Percentiles rank a stretch among this genome's conserved stretches.
phyloP scores from a whole-genome alignment of 2,329 filamentous ascomycete species.

The Trichoderma arundinaceum region DNA sequence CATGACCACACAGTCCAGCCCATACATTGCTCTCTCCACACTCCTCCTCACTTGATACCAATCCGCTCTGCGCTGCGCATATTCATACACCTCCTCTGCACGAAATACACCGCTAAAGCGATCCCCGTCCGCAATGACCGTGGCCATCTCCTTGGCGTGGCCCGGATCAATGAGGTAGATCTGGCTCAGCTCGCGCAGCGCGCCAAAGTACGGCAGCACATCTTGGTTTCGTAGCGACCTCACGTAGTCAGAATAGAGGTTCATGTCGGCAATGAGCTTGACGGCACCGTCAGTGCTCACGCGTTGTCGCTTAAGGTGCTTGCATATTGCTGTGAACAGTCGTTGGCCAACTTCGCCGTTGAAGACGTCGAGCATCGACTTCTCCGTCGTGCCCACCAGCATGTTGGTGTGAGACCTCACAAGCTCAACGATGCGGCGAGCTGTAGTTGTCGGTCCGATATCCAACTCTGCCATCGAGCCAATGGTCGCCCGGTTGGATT shows the following conservation, averaged over 20 bases:
- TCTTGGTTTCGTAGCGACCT: slow-evolving; percentile 81
- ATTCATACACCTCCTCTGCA: slow-evolving; percentile 97
- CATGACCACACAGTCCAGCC: slow-evolving; percentile 87
- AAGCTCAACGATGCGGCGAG: slow-evolving; percentile 79
- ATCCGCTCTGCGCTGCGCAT: slow-evolving; percentile 89
- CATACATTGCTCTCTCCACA: slow-evolving; percentile 97
- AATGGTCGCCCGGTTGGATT: slow-evolving; percentile 24
- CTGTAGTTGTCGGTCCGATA: slow-evolving; percentile 77
- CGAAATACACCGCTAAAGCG: slow-evolving; percentile 91
- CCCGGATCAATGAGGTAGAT: slow-evolving; percentile 87
- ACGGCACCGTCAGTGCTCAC: slow-evolving; percentile 88
- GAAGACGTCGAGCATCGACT: slow-evolving; percentile 97
- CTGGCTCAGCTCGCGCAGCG: slow-evolving; percentile 88
- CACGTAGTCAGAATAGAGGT: slow-evolving; percentile 87
- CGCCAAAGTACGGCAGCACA: slow-evolving; percentile 86
- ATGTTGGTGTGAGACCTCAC: slow-evolving; percentile 89
- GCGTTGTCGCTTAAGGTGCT: slow-evolving; percentile 95
- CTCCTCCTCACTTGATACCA: slow-evolving; percentile 90
- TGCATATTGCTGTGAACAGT: slow-evolving; percentile 89
- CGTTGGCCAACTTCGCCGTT: slow-evolving; percentile 96
- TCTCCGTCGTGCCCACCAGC: slow-evolving; percentile 93
- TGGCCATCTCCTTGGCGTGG: slow-evolving; percentile 92
- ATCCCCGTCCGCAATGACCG: slow-evolving; percentile 89
- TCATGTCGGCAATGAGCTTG: slow-evolving; percentile 95
- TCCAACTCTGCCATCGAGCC: slow-evolving; percentile 45